Conservation (phyloP, 2,329 filamentous ascomycete species). For the Pseudogymnoascus sp. region DNA sequence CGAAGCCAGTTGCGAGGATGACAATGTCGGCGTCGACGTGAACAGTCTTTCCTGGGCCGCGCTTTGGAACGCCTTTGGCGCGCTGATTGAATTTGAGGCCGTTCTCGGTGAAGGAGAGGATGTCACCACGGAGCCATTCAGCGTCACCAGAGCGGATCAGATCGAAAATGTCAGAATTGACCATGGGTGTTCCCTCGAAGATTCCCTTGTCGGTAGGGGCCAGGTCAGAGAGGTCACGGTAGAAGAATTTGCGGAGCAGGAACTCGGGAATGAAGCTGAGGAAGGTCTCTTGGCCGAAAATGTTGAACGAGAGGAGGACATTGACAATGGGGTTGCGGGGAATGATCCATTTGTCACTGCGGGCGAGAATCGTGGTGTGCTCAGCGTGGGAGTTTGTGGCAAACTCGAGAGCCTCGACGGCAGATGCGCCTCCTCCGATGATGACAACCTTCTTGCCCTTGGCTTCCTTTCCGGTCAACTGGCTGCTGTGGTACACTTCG, state of each 20-base stretch:
- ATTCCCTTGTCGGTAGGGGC: slow-evolving; percentile 62
- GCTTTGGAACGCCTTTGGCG: slow-evolving; percentile 63
- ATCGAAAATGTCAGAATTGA: slow-evolving; percentile 73
- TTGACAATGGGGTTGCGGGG: slow-evolving; percentile 72
- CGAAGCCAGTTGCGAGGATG: slow-evolving; percentile 77
- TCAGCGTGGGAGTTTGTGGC: slow-evolving; percentile 58
- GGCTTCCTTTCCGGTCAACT: slow-evolving; percentile 64
- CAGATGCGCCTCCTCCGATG: slow-evolving; percentile 72
- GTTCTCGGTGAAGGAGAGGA: slow-evolving; percentile 53
- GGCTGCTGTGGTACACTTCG: slow-evolving; percentile 64
- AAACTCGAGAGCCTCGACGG: slow-evolving; percentile 77
- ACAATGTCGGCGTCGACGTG: slow-evolving; percentile 65
- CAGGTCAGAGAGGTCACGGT: slow-evolving; percentile 69
- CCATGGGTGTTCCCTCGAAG: slow-evolving; percentile 82
- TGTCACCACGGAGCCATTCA: slow-evolving; percentile 75
- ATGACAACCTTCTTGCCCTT: slow-evolving; percentile 69
- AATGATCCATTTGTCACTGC: slow-evolving; percentile 82
- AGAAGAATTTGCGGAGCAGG: slow-evolving; percentile 71
- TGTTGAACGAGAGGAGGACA: slow-evolving; percentile 64
- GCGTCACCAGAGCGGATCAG: slow-evolving; percentile 65
- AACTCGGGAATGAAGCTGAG: slow-evolving; percentile 73
- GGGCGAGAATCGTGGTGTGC: slow-evolving; percentile 64
- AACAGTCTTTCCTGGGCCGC: slow-evolving; percentile 62
- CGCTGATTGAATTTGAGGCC: slow-evolving; percentile 67
- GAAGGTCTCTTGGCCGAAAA: slow-evolving; percentile 68